phyloP scores from a whole-genome alignment of 2,329 filamentous ascomycete species.

The Scedosporium apiospermum region DNA sequence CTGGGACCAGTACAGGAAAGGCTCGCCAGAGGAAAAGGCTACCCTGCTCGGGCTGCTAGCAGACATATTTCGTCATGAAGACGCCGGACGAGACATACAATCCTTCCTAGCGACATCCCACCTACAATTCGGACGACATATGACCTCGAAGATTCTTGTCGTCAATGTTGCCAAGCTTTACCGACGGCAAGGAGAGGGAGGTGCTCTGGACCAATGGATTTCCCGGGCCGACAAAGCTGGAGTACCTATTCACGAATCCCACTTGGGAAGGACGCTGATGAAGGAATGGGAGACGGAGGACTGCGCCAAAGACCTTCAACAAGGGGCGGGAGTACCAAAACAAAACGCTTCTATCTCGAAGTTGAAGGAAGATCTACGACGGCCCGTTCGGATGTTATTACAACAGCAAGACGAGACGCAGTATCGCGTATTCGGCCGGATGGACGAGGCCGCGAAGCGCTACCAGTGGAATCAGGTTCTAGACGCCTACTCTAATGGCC shows the following conservation, averaged over 20 bases:
- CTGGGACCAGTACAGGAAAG: not conserved
- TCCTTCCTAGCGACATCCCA: conserved; percentile 1
- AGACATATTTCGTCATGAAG: not conserved
- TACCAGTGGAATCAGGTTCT: not conserved
- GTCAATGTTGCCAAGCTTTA: not conserved
- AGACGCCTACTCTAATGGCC: not conserved
- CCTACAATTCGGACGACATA: conserved; percentile 1
- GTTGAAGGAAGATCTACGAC: not conserved
- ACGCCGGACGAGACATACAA: not conserved
- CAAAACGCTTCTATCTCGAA: not conserved
- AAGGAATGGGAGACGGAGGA: not conserved
- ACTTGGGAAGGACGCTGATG: not conserved
- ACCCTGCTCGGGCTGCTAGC: not conserved
- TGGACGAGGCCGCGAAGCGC: not conserved
- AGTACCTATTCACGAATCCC: not conserved
- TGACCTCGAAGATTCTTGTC: not conserved
- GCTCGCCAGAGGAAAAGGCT: not conserved
- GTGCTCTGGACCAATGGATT: not conserved
- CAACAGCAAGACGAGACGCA: not conserved
- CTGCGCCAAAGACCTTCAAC: not conserved
- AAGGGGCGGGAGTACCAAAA: not conserved
- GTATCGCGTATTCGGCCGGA: not conserved
- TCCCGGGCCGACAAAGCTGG: not conserved
- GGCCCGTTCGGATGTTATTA: not conserved
- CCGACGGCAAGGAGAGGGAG: not conserved